These are phyloP conservation scores for Monascus purpureus DNA, from an alignment of 495 filamentous ascomycete species.

Conservation along the genomic window DNA sequence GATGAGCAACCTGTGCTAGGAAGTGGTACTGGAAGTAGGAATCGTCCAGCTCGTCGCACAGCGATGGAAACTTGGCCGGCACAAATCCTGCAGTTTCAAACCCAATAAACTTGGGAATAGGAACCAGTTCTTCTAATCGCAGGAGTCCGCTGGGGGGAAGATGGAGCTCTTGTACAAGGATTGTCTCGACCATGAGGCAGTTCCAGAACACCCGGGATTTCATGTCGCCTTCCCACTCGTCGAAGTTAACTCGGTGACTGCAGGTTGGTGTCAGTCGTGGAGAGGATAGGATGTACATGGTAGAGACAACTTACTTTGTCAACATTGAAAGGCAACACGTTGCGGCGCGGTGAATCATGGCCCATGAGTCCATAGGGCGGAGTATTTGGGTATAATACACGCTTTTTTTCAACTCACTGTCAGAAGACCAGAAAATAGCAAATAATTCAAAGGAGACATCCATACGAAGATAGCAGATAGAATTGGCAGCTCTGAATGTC, in stretches of 20 bases:
- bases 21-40: slow-evolving; percentile 37
- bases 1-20: slow-evolving; percentile 34
- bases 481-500: slow-evolving; percentile 34
- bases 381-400: slow-evolving; percentile 32
- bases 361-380: slow-evolving; percentile 33
- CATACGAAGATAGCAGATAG: slow-evolving; percentile 32
- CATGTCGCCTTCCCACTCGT: slow-evolving; percentile 38
- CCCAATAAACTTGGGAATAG: slow-evolving; percentile 34
- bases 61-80: slow-evolving; percentile 13
- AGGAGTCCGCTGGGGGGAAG: slow-evolving; percentile 32
- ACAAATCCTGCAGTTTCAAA: slow-evolving; percentile 26
- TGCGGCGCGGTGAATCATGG: slow-evolving; percentile 35
- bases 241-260: slow-evolving; percentile 30
- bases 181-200: slow-evolving; percentile 35
- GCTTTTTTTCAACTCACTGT: slow-evolving; percentile 8
- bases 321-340: slow-evolving; percentile 33
- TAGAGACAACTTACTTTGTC: slow-evolving; percentile 22
- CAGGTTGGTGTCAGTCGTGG: slow-evolving; percentile 2
- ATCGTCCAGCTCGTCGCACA: slow-evolving; percentile 25
- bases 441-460: background rate
- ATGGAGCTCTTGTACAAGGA: slow-evolving; percentile 33
- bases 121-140: slow-evolving; percentile 30
- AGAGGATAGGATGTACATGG: no score
- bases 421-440: background rate
- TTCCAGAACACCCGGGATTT: slow-evolving; percentile 37